Evolutionary conservation across 352 stramenopile species (phyloP).

Genomic region (Globisporangium mamillatum): DNA sequence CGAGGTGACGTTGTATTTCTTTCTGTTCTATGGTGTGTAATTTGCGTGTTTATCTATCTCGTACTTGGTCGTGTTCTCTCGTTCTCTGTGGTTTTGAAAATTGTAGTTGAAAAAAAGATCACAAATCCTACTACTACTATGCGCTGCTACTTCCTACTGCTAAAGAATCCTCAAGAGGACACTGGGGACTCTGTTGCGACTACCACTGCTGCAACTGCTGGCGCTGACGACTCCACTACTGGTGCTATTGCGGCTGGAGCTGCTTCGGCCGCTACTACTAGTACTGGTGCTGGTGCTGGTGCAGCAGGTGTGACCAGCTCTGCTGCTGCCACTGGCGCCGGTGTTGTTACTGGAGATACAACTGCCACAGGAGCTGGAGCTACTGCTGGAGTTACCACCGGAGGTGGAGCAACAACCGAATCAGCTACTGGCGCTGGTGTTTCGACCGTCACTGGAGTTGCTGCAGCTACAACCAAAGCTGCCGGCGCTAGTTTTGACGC

Average conservation of each 20-base stretch:
- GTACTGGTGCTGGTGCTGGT: neutral
- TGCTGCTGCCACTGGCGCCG: neutral
- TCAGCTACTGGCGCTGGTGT: neutral
- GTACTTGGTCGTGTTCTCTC: neutral
- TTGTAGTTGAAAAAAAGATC: neutral
- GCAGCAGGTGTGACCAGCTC: neutral
- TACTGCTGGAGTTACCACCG: neutral
- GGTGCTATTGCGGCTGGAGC: neutral
- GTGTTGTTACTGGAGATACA: neutral
- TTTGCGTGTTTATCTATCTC: neutral
- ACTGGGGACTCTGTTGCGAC: neutral
- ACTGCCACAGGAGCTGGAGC: neutral
- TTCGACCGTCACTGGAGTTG: neutral
- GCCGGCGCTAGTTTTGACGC: neutral
- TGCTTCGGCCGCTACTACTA: neutral
- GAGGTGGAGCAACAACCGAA: neutral
- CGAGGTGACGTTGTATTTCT: no score
- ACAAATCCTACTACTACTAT: constrained; percentile 1
- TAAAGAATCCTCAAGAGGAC: constrained; percentile 1
- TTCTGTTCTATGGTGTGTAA: no score
- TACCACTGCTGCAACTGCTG: neutral
- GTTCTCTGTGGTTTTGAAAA: neutral
- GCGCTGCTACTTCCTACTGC: neutral
- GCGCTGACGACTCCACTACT: neutral
- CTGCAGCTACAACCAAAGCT: neutral